Evolutionary conservation across 176 grass and related monocot species (phyloP).

Genomic region (Ensete glaucum): DNA sequence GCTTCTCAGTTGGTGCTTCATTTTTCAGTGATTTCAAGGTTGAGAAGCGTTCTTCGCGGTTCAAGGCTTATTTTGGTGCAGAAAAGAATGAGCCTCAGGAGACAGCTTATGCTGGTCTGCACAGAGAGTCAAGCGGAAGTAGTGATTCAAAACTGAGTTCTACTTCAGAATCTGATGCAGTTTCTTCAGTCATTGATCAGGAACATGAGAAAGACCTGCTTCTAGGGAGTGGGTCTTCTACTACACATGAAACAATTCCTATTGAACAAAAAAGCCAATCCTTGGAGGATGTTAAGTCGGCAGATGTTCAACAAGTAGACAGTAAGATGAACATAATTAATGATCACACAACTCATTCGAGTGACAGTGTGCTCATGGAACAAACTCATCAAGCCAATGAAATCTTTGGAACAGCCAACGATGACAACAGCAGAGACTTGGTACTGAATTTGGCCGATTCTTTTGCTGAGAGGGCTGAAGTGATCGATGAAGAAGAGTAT

Average conservation of each 20-base stretch:
- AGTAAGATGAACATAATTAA: constrained; percentile 21
- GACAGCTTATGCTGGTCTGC: constrained; percentile 2
- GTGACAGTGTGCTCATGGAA: too few relatives aligned
- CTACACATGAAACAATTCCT: constrained; percentile 23
- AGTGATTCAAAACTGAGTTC: constrained; percentile 20
- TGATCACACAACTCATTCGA: neutral
- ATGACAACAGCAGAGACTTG: constrained; percentile 24
- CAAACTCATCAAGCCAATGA: neutral
- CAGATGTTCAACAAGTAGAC: constrained; percentile 29
- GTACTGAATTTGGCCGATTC: constrained; percentile 22
- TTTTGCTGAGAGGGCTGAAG: constrained; percentile 18
- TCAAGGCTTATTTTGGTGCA: constrained; percentile 39
- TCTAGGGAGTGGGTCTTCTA: constrained; percentile 18
- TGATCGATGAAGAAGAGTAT: neutral
- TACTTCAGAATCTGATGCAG: constrained; percentile 26
- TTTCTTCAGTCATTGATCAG: constrained; percentile 38
- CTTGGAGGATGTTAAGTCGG: constrained; percentile 26
- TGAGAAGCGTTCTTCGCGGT: constrained; percentile 14
- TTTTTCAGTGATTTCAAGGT: constrained; percentile 12
- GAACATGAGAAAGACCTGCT: constrained; percentile 32
- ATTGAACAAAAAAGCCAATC: constrained; percentile 38
- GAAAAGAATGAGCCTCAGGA: constrained; percentile 28
- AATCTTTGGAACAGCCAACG: neutral
- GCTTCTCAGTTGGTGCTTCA: constrained; percentile 32
- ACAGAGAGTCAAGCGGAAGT: constrained; percentile 19